Percentiles rank a stretch among this genome's conserved stretches.
Evolutionary conservation across 306 rosid genomes (phyloP).

Genomic region (Rosa lucieae): DNA sequence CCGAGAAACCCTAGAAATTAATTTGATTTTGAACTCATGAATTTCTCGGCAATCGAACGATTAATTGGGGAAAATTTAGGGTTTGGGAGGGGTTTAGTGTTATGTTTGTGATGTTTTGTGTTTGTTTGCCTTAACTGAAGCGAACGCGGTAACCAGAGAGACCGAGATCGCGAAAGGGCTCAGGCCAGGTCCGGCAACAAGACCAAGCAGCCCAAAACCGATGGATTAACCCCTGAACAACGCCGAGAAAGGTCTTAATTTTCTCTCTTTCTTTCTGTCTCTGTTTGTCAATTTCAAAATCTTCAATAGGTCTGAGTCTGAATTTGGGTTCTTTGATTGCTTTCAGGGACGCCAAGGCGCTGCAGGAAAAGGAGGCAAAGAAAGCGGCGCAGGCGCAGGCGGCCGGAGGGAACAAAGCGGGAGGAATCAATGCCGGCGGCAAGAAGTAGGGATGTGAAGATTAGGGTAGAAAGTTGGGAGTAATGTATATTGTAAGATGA

Average conservation of each 20-base stretch:
- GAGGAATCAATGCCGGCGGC: slow-evolving; percentile 36
- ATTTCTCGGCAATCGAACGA: background rate
- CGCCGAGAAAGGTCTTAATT: slow-evolving; percentile 79
- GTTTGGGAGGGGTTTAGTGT: background rate
- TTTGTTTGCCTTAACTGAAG: slow-evolving; percentile 57
- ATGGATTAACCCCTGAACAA: slow-evolving; percentile 80
- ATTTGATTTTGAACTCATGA: background rate
- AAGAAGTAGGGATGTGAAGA: slow-evolving; percentile 31
- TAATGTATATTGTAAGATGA: background rate
- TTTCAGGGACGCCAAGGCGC: slow-evolving; percentile 68
- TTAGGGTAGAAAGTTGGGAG: slow-evolving; percentile 15
- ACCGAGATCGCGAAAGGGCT: slow-evolving; percentile 72
- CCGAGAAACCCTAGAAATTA: background rate
- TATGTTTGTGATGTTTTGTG: slow-evolving; percentile 8
- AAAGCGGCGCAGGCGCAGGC: slow-evolving; percentile 48
- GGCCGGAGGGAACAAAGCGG: slow-evolving; percentile 42
- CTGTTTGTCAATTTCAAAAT: background rate
- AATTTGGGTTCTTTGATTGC: background rate
- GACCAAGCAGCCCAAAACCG: slow-evolving; percentile 34
- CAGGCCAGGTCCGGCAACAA: slow-evolving; percentile 47
- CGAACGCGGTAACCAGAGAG: slow-evolving; percentile 80
- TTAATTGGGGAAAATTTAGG: background rate
- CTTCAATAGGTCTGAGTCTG: background rate
- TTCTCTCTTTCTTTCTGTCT: background rate
- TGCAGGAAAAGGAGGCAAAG: slow-evolving; percentile 64